Percentiles rank a stretch among this genome's conserved stretches.
Evolutionary conservation across 2,329 filamentous ascomycete species (phyloP).

Genomic region (Didymosphaeria variabile): DNA sequence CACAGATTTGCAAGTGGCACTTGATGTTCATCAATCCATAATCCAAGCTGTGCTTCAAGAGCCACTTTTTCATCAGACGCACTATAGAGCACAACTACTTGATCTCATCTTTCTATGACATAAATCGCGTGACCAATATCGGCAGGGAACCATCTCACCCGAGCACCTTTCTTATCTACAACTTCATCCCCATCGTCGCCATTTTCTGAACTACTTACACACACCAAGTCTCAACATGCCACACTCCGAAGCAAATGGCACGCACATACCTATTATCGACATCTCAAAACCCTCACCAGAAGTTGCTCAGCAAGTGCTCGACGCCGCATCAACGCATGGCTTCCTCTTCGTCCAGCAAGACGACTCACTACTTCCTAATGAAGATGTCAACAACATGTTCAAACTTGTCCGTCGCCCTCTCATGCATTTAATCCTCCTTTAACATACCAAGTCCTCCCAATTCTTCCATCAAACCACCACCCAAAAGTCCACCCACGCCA

Average conservation of each 20-base stretch:
- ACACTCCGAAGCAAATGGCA: slow-evolving; percentile 14
- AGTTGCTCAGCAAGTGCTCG: slow-evolving; percentile 74
- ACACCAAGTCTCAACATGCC: slow-evolving; percentile 25
- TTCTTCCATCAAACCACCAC: slow-evolving; percentile 76
- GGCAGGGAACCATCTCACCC: slow-evolving; percentile 1
- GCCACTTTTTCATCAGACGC: not conserved
- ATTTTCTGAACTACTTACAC: not conserved
- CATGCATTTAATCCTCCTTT: not conserved
- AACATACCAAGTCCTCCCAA: slow-evolving; percentile 65
- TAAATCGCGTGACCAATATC: not conserved
- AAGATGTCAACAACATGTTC: slow-evolving; percentile 77
- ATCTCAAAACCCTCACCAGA: slow-evolving; percentile 69
- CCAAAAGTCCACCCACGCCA: slow-evolving; percentile 78
- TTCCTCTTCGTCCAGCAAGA: slow-evolving; percentile 89
- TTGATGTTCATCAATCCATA: no score
- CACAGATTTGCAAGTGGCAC: not conserved
- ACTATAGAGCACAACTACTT: not conserved
- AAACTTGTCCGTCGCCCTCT: slow-evolving; percentile 64
- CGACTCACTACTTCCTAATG: slow-evolving; percentile 71
- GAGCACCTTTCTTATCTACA: not conserved
- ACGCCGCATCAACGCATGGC: slow-evolving; percentile 82
- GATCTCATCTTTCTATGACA: not conserved
- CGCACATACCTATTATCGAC: slow-evolving; percentile 80
- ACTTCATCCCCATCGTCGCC: not conserved
- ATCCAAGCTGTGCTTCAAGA: not conserved